These are phyloP conservation scores for Mrakia frigida DNA, from an alignment of 768 basidiomycete genomes.

Conservation along the genomic window DNA sequence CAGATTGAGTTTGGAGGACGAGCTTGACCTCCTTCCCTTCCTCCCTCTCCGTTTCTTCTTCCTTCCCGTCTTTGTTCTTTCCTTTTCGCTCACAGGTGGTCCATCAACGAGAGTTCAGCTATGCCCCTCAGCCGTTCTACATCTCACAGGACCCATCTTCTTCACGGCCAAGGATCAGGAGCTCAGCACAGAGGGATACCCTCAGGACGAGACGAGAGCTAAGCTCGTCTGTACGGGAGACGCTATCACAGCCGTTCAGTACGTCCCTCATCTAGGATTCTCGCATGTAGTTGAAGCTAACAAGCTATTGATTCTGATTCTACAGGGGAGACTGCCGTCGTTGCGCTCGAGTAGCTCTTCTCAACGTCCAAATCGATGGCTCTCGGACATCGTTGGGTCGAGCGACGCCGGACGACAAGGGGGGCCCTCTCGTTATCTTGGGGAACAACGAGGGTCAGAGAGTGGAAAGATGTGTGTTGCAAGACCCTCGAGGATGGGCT, in stretches of 20 bases:
- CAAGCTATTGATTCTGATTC: background rate
- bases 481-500: conserved; percentile 44
- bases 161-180: conserved; percentile 46
- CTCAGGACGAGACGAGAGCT: conserved; percentile 44
- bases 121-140: conserved; percentile 40
- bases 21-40: background rate
- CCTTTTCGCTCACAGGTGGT: conserved; percentile 36
- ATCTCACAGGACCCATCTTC: conserved; percentile 42
- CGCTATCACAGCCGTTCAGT: conserved; percentile 43
- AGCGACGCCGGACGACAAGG: conserved; percentile 22
- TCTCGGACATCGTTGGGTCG: conserved; percentile 42
- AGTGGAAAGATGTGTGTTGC: conserved; percentile 38
- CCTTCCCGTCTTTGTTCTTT: too few species aligned
- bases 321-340: conserved; percentile 44
- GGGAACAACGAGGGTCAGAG: conserved; percentile 43
- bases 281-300: background rate
- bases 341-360: conserved; percentile 41
- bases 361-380: conserved; percentile 45
- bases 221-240: conserved; percentile 45
- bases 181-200: conserved; percentile 48
- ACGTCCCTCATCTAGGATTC: conserved; percentile 3
- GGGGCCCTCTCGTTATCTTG: conserved; percentile 37
- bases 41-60: background rate
- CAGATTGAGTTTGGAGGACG: background rate
- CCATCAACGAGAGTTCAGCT: conserved; percentile 45